Conservation (phyloP, 257 asterid species). For the Solanum verrucosum region DNA sequence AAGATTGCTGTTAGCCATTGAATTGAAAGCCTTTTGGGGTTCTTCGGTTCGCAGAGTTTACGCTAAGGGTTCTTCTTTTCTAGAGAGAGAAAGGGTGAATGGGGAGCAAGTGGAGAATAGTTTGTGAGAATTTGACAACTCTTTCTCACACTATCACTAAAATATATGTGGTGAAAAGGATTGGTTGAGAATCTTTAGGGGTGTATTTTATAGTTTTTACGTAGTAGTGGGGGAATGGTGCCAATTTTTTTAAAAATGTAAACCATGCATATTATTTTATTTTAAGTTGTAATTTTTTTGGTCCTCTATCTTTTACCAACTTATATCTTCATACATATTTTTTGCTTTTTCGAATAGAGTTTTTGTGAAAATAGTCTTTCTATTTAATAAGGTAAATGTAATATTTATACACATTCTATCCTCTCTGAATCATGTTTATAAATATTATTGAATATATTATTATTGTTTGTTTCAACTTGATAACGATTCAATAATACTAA, state of each 20-base stretch:
- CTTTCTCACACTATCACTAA: not conserved
- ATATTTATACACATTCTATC: too few relatives aligned
- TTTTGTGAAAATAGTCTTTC: too few relatives aligned
- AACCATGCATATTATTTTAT: not conserved
- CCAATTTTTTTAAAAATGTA: not conserved
- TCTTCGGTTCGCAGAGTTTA: constrained; percentile 8
- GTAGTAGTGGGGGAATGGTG: not conserved
- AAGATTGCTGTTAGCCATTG: constrained; percentile 52
- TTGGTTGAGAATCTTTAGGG: not conserved
- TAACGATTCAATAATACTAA: not conserved
- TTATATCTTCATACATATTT: not conserved
- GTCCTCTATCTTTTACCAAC: not conserved
- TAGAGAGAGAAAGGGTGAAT: not conserved
- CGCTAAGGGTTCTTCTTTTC: constrained; percentile 14
- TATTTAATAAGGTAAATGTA: too few relatives aligned
- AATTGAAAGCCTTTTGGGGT: constrained; percentile 16
- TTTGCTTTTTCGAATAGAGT: too few relatives aligned
- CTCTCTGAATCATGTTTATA: not conserved
- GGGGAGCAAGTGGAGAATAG: not conserved
- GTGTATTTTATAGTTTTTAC: not conserved
- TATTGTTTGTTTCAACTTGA: too few relatives aligned
- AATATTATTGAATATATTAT: too few relatives aligned
- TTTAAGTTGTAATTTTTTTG: too few relatives aligned
- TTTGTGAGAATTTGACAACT: not conserved
- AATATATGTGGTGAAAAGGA: not conserved